A percentile compares a stretch with the other conserved stretches of the same genome.
These are phyloP conservation scores for Xerophyta viscosa DNA, from an alignment of 106 monocot species.

Conservation along the genomic window DNA sequence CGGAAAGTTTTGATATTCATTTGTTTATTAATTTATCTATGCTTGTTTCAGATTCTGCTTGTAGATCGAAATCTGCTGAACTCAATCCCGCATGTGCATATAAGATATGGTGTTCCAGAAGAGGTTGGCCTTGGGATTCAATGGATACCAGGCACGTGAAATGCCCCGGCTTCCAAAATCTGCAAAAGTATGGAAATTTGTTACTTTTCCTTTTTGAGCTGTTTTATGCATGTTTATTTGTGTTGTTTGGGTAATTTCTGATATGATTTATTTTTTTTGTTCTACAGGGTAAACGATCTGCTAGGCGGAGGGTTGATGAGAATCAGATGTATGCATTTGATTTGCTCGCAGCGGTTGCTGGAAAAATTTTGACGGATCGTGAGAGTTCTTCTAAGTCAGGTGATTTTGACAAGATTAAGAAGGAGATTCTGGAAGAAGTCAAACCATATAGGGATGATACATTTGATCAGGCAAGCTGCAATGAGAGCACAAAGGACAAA, in stretches of 20 bases:
- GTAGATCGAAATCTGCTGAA: too few species aligned
- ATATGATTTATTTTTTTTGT: neutral
- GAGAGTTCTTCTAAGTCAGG: conserved; percentile 14
- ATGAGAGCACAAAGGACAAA: conserved; percentile 20
- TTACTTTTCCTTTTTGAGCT: neutral
- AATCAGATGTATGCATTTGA: conserved; percentile 64
- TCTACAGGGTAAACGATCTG: conserved; percentile 56
- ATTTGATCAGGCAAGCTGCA: conserved; percentile 66
- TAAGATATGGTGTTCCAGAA: conserved; percentile 77
- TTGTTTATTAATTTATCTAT: too few species aligned
- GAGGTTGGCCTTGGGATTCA: conserved; percentile 45
- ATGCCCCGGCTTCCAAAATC: conserved; percentile 45
- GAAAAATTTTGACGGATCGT: conserved; percentile 37
- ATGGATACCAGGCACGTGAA: conserved; percentile 40
- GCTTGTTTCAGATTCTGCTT: neutral
- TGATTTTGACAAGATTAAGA: conserved; percentile 14
- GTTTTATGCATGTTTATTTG: neutral
- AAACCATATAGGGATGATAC: conserved; percentile 37
- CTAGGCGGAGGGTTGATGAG: conserved; percentile 28
- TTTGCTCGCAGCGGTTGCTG: conserved; percentile 76
- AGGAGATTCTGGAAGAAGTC: conserved; percentile 18
- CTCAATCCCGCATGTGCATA: conserved; percentile 13
- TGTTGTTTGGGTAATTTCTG: conserved; percentile 2
- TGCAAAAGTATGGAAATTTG: conserved; percentile 62
- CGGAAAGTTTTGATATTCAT: too few species aligned